These are phyloP conservation scores for Chaetothyriales sp. DNA, from an alignment of 2,329 filamentous ascomycete species.

Conservation along the genomic window DNA sequence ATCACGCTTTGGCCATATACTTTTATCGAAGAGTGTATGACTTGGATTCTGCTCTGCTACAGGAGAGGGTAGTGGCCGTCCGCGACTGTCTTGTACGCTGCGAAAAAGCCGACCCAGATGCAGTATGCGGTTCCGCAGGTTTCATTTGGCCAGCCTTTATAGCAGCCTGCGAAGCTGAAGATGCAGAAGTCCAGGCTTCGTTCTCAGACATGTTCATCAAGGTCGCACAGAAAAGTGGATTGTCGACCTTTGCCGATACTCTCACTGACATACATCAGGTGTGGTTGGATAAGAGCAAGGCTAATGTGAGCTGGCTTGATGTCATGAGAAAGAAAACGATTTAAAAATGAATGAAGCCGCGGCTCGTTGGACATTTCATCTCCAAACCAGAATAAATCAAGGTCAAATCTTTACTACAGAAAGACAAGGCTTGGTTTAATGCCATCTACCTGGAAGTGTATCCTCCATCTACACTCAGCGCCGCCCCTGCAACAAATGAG, in stretches of 20 bases:
- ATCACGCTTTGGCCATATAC: conserved; percentile 32
- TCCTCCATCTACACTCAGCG: conserved; percentile 58
- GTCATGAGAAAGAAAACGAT: neutral
- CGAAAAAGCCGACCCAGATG: conserved; percentile 22
- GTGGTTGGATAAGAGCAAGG: conserved; percentile 21
- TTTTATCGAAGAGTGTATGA: conserved; percentile 34
- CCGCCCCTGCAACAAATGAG: conserved; percentile 56
- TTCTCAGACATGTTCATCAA: conserved; percentile 25
- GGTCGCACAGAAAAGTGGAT: conserved; percentile 20
- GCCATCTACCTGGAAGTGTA: conserved; percentile 33
- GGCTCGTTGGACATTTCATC: neutral
- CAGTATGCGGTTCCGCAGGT: conserved; percentile 24
- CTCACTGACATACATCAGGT: conserved; percentile 18
- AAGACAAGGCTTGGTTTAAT: neutral
- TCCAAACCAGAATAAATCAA: too few relatives aligned
- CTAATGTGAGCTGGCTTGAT: neutral
- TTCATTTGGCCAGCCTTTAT: conserved; percentile 35
- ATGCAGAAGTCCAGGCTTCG: conserved; percentile 19
- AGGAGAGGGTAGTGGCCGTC: conserved; percentile 23
- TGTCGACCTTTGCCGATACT: conserved; percentile 22
- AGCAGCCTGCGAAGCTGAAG: conserved; percentile 1
- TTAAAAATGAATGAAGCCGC: neutral
- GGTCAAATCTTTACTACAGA: too few relatives aligned
- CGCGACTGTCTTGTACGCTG: conserved; percentile 27
- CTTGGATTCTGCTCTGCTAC: conserved; percentile 29